A percentile compares a stretch with the other conserved stretches of the same genome.
Conservation (phyloP, 1,139 yeast genomes). For the Protomyces lactucae-debilis region DNA sequence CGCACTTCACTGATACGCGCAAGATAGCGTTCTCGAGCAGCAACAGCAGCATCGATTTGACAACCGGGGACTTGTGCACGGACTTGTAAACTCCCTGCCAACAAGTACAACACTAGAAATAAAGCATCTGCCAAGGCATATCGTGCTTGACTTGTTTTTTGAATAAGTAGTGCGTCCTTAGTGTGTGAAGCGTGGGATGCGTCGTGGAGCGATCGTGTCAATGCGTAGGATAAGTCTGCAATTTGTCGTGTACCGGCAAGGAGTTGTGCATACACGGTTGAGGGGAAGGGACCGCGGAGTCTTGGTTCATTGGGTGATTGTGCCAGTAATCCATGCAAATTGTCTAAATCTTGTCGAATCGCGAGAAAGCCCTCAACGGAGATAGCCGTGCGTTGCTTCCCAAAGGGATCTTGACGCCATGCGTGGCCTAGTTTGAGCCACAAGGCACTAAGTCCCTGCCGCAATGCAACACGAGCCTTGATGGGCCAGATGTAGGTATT, state of each 20-base stretch:
- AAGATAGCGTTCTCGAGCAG: slow-evolving; percentile 65
- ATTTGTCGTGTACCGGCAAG: slow-evolving; percentile 58
- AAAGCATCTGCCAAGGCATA: slow-evolving; percentile 66
- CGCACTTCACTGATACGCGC: slow-evolving; percentile 45
- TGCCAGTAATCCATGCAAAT: slow-evolving; percentile 55
- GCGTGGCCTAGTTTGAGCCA: slow-evolving; percentile 77
- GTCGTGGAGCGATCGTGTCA: slow-evolving; percentile 56
- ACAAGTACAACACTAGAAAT: slow-evolving; percentile 68
- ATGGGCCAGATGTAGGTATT: slow-evolving; percentile 49
- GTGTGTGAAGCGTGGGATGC: slow-evolving; percentile 37
- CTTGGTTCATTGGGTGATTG: slow-evolving; percentile 76
- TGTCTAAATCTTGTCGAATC: slow-evolving; percentile 53
- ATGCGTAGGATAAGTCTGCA: slow-evolving; percentile 68
- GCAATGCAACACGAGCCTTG: slow-evolving; percentile 56
- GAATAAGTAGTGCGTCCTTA: slow-evolving; percentile 34
- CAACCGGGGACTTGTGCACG: slow-evolving; percentile 72
- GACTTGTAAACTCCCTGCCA: slow-evolving; percentile 67
- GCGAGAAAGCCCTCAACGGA: slow-evolving; percentile 34
- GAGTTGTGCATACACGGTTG: slow-evolving; percentile 48
- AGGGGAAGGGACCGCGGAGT: slow-evolving; percentile 68
- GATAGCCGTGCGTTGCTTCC: slow-evolving; percentile 25
- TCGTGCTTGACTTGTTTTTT: slow-evolving; percentile 57
- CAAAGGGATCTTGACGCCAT: slow-evolving; percentile 58
- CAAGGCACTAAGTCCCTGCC: slow-evolving; percentile 53
- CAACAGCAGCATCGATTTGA: slow-evolving; percentile 65